Evolutionary conservation across 352 stramenopile species (phyloP), one percentile per base, ranked within the genome.

Genomic region (Paralagenidium karlingii): DNA sequence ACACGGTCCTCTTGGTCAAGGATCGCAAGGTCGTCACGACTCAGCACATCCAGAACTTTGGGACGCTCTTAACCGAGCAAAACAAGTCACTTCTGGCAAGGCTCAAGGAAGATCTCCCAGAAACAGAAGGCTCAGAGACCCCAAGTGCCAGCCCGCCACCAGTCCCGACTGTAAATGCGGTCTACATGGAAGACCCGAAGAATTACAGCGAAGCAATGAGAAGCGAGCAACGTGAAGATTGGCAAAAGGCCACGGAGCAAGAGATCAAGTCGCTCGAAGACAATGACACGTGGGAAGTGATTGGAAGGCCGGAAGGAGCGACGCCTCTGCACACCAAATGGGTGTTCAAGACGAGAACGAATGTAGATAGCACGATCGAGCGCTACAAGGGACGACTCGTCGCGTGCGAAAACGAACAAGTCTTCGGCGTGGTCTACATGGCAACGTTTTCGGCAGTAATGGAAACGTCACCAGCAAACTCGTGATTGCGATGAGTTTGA

Each of bases 381-480:
- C n/a, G 44, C 12, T 40, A 27, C 15, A 51, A 51, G 25, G 44
- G 34, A 4, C 36, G 44, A 13, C 5, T 51, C 10, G 44, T 51
- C 4, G 38, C 38, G n/a, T 20, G 40, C 25, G 44, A 36, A 15
- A 32, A 29, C 20, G 13, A 41, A 0, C 44, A 51, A 25, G 11
- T 29, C 3, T n/a, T 41, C 13, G 36, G 34, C n/a, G 33, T 47
- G 11, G 34, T 47, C 44, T 47, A 19, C 27, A 24, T 5, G 4
- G 5, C 38, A 4, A 50, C 5, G 13, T 51, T 19, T 43, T 11
- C 44, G 20, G 18, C 44, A 13, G 44, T 47, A 15, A 21, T 25
- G 21, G 27, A 2, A 38, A 25, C 18, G 9, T 30, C 38, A 16
- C 37, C 11, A 25, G 45, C 15, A 30, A 34, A 13, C 11, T 51